Evolutionary conservation across 139 green algal genomes (phyloP).

Genomic region (Edaphochlamys debaryana): DNA sequence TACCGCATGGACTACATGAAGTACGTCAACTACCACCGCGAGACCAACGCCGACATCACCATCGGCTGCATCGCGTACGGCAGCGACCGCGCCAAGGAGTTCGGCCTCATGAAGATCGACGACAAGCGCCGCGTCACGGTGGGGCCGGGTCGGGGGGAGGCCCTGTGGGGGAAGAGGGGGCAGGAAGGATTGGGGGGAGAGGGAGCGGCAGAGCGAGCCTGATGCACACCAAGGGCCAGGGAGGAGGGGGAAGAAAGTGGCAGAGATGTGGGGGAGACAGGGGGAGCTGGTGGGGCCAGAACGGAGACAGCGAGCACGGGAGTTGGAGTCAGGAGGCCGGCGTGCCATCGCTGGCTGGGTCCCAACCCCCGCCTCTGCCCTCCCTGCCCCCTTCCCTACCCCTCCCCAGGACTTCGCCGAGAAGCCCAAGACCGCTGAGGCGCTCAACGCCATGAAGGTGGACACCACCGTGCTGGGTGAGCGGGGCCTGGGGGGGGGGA

Average conservation of each 20-base stretch:
- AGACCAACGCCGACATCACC: constrained; percentile 94
- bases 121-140: constrained; percentile 80
- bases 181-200: no score
- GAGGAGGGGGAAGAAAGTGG: no score
- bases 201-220: no score
- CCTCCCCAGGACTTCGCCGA: constrained; percentile 89
- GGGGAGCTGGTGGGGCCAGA: no score
- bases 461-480: constrained; percentile 87
- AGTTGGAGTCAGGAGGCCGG: no score
- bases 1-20: constrained; percentile 99
- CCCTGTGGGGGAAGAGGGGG: background rate
- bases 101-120: constrained; percentile 96
- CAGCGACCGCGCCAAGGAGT: constrained; percentile 84
- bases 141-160: no score
- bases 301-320: no score
- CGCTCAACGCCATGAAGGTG: constrained; percentile 92
- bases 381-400: no score
- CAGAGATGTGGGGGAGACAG: no score
- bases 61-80: constrained; percentile 94
- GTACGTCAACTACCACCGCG: constrained; percentile 95
- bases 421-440: constrained; percentile 96
- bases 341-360: no score
- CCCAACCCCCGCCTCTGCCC: no score
- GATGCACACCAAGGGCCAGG: no score
- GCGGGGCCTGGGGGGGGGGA: background rate